Base-by-base conservation (phyloP, 2,329 filamentous ascomycete species). In the Xylariales sp. region DNA sequence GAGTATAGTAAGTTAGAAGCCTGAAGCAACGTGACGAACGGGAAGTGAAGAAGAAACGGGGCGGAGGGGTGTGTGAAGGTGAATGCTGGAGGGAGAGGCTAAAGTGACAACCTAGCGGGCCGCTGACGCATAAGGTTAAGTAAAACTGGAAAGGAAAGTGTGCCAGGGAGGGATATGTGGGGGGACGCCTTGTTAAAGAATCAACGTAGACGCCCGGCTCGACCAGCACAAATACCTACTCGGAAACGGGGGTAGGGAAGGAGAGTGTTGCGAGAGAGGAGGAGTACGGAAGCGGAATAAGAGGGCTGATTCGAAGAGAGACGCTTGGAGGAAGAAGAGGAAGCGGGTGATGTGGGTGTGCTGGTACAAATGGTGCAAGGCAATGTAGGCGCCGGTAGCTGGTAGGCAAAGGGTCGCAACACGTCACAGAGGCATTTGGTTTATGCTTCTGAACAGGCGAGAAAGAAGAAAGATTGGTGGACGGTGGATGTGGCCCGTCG, bases 91-190 rank as follows among this genome's bases (percentile, higher is more conserved):
- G 36, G 32, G 25, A 19, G 31, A 42, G 44, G 42, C 33, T 44
- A 51, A 40, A 44, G 38, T 48, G 51, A 45, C 46, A 51, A 54
- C 45, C 47, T 51, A 49, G 45, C 58, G 53, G 57, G 54, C 51
- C 55, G 56, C 51, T 49, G 50, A 49, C 55, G 53, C 54, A 57
- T 58, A 58, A 36, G 56, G 58, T 55, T 57, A 63, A 62, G 66
- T 66, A 64, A 68, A 66, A 59, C 63, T 60, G 63, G 63, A 62
- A 63, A 61, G 63, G 62, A 58, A 55, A 59, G n/a, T n/a, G 66
- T 56, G 56, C 59, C 60, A 69, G 68, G 67, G 66, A 69, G 59
- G 58, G 65, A 61, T 61, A 62, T 62, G 61, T 61, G 65, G 54
- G 58, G 62, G 55, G 45, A 43, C 44, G 46, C 44, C 47, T 49